phyloP scores from a whole-genome alignment of 2,329 filamentous ascomycete genomes.

The Trichoderma lentiforme region DNA sequence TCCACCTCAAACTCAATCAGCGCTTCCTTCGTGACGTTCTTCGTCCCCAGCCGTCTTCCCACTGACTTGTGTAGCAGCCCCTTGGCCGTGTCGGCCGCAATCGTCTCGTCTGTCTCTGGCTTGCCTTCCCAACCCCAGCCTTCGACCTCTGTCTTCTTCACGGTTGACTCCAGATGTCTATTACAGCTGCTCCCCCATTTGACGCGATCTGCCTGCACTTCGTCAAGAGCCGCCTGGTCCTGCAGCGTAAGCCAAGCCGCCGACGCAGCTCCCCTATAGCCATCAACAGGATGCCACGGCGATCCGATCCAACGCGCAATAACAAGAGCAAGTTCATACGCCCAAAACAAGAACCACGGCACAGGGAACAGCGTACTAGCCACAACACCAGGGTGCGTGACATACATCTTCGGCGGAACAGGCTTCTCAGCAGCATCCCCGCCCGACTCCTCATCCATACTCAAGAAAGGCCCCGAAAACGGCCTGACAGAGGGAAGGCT shows the following conservation, averaged over 20 bases:
- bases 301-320: conserved; percentile 75
- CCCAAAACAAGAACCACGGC: conserved; percentile 63
- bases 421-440: conserved; percentile 23
- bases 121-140: conserved; percentile 76
- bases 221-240: conserved; percentile 59
- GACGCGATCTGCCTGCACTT: conserved; percentile 48
- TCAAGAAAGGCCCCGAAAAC: conserved; percentile 56
- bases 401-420: conserved; percentile 61
- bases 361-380: conserved; percentile 78
- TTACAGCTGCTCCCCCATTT: conserved; percentile 86
- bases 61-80: conserved; percentile 50
- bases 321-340: conserved; percentile 66
- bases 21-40: conserved; percentile 58
- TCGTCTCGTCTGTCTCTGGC: conserved; percentile 44
- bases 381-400: conserved; percentile 84
- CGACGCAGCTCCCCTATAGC: conserved; percentile 73
- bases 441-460: conserved; percentile 25
- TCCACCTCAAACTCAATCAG: conserved; percentile 59
- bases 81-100: conserved; percentile 41
- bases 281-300: conserved; percentile 78
- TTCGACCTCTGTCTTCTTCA: conserved; percentile 77
- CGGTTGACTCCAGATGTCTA: conserved; percentile 53
- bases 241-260: conserved; percentile 76
- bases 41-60: conserved; percentile 57
- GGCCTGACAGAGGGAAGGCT: conserved; percentile 61